phyloP scores from a whole-genome alignment of 768 basidiomycete genomes.

The Podaxis sp. region DNA sequence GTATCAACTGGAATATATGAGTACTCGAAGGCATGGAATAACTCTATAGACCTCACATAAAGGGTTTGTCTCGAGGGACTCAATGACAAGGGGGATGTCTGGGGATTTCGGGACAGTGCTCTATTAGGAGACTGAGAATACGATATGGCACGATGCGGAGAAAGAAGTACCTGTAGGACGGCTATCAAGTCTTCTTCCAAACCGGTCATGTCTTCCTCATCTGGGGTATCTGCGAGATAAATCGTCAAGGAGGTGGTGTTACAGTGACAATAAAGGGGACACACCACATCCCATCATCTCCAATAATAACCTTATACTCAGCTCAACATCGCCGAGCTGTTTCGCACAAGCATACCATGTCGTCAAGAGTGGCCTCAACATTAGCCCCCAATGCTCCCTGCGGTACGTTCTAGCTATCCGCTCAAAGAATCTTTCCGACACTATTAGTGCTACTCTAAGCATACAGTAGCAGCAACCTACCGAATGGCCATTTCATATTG shows the following conservation, averaged over 20 bases:
- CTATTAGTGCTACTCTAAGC: background rate
- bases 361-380: slow-evolving; percentile 72
- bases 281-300: slow-evolving; percentile 83
- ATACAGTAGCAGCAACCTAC: slow-evolving; percentile 39
- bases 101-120: slow-evolving; percentile 65
- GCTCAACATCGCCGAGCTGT: slow-evolving; percentile 72
- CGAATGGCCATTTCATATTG: slow-evolving; percentile 89
- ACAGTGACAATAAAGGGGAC: slow-evolving; percentile 19
- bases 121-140: slow-evolving; percentile 33
- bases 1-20: slow-evolving; percentile 54
- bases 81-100: slow-evolving; percentile 58
- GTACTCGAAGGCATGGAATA: slow-evolving; percentile 8
- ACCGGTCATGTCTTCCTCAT: slow-evolving; percentile 46
- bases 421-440: slow-evolving; percentile 80
- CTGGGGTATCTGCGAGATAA: slow-evolving; percentile 30
- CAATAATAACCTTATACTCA: slow-evolving; percentile 71
- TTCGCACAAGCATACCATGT: slow-evolving; percentile 86
- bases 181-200: slow-evolving; percentile 73
- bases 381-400: slow-evolving; percentile 75
- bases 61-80: slow-evolving; percentile 61
- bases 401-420: slow-evolving; percentile 88
- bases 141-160: background rate
- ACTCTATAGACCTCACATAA: slow-evolving; percentile 49
- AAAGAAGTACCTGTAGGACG: slow-evolving; percentile 59
- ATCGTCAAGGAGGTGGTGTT: slow-evolving; percentile 1